A percentile compares a stretch with the other conserved stretches of the same genome.
Evolutionary conservation across 306 rosid species (phyloP).

Genomic region (Parietaria judaica): DNA sequence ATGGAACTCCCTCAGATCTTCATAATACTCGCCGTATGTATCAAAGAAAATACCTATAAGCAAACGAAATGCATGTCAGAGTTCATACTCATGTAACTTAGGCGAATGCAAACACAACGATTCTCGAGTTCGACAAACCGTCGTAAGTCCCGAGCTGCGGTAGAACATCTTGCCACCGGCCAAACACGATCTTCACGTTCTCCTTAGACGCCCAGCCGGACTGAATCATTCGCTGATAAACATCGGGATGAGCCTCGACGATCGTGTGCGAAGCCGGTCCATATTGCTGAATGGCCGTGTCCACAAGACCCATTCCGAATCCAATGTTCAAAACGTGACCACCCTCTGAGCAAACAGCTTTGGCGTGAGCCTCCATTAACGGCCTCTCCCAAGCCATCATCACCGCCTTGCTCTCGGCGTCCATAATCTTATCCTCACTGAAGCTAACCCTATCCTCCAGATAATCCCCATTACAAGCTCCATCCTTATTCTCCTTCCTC

Average conservation of each 20-base stretch:
- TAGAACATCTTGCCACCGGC: conserved; percentile 86
- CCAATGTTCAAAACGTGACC: conserved; percentile 77
- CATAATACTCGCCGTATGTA: conserved; percentile 90
- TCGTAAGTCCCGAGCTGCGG: conserved; percentile 61
- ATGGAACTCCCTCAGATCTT: conserved; percentile 86
- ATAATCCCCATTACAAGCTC: conserved; percentile 38
- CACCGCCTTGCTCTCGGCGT: conserved; percentile 71
- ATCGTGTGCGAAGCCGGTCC: conserved; percentile 61
- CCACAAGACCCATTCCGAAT: conserved; percentile 94
- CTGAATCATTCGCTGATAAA: conserved; percentile 58
- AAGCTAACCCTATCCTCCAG: conserved; percentile 76
- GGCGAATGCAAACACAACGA: conserved; percentile 1
- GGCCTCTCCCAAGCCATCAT: conserved; percentile 99
- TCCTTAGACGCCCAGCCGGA: conserved; percentile 65
- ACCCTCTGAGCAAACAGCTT: conserved; percentile 84
- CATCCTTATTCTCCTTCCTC: conserved; percentile 40
- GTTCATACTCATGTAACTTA: neutral
- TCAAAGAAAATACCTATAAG: conserved; percentile 91
- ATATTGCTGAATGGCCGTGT: conserved; percentile 74
- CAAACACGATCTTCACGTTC: conserved; percentile 62
- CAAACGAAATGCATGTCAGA: conserved; percentile 5
- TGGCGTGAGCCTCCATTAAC: conserved; percentile 94
- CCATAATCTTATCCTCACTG: conserved; percentile 85
- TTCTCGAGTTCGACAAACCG: conserved; percentile 39
- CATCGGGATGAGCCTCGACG: conserved; percentile 89